Evolutionary conservation across 2,329 filamentous ascomycete species (phyloP), one percentile per base, ranked within the genome.

Genomic region (Westerdykella sp.): DNA sequence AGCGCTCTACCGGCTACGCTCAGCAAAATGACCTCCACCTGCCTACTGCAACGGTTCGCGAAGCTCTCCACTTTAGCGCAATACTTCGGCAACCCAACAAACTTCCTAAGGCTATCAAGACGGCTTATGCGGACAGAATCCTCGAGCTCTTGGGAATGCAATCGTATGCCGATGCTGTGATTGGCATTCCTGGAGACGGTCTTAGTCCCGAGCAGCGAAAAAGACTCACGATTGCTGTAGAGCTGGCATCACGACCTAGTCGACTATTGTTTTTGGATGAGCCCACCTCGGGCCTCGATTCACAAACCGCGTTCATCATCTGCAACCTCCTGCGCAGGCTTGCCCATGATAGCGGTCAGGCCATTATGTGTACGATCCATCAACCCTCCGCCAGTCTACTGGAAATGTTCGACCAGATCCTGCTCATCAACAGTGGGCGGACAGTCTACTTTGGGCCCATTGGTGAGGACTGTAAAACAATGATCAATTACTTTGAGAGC

Each of bases 301-400:
- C 79, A 1, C 46, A 53, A 28, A 42, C 52, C 11, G 45, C 50
- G 5, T 44, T 40, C 39, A 38, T 43, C 10, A 51, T 54, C 18
- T 43, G 47, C 25, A 37, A 44, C 11, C 44, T 55, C 25, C 45
- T 55, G 40, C 39, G 50, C 16, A 38, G 48, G 31, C 35, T 55
- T 14, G 77, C 80, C 9, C 36, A 38, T 22, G 73, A 76, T 37
- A 72, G 71, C 2, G 81, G 81, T 0, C 81, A 84, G 51, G 79
- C 81, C 10, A 74, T 84, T 1, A 63, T 84, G 1, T 77, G 79
- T 44, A 84, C 81, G 0, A 83, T 84, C 31, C 81, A 84, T 47
- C 81, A 95, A 67, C 89, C 89, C 13, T 91, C 86, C 7, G 87
- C 88, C 22, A 87, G 91, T 75, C 75, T 95, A 31, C 93, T 95